Conservation (phyloP, 768 basidiomycete species). For the Crepidotus variabilis region DNA sequence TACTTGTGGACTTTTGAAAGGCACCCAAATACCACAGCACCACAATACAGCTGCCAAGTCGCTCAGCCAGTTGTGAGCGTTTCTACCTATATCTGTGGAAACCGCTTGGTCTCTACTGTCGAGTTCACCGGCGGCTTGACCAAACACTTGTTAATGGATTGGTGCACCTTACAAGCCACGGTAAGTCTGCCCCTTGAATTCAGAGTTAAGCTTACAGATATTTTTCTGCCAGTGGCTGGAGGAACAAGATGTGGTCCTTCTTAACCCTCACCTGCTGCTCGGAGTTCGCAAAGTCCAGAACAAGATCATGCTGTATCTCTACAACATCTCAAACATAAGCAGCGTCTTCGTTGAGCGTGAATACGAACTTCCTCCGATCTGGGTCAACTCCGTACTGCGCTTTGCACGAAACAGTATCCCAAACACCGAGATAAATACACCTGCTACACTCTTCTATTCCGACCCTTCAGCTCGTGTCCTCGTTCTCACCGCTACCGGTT, state of each 20-base stretch:
- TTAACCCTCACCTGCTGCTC: conserved; percentile 42
- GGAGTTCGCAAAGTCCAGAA: conserved; percentile 34
- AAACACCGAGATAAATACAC: conserved; percentile 29
- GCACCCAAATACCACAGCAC: conserved; percentile 40
- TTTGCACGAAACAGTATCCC: conserved; percentile 47
- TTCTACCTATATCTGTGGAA: conserved; percentile 37
- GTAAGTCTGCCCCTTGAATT: conserved; percentile 24
- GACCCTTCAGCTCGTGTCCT: conserved; percentile 50
- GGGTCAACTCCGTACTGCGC: conserved; percentile 42
- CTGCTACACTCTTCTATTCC: conserved; percentile 51
- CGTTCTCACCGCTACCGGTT: conserved; percentile 40
- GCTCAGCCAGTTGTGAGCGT: conserved; percentile 30
- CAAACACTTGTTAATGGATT: conserved; percentile 47
- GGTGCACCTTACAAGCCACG: conserved; percentile 43
- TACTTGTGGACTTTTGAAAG: conserved; percentile 54
- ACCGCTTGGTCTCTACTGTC: conserved; percentile 38
- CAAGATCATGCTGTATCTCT: conserved; percentile 37
- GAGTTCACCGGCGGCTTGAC: conserved; percentile 36
- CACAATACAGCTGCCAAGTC: conserved; percentile 39
- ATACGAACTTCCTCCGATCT: conserved; percentile 54
- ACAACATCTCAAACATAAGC: conserved; percentile 41
- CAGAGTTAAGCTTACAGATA: conserved; percentile 4
- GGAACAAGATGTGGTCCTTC: conserved; percentile 42
- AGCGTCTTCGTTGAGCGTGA: conserved; percentile 41
- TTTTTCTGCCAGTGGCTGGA: conserved; percentile 40